These are phyloP conservation scores for Citrullus mucosospermus DNA, from an alignment of 306 rosid species.

Conservation along the genomic window DNA sequence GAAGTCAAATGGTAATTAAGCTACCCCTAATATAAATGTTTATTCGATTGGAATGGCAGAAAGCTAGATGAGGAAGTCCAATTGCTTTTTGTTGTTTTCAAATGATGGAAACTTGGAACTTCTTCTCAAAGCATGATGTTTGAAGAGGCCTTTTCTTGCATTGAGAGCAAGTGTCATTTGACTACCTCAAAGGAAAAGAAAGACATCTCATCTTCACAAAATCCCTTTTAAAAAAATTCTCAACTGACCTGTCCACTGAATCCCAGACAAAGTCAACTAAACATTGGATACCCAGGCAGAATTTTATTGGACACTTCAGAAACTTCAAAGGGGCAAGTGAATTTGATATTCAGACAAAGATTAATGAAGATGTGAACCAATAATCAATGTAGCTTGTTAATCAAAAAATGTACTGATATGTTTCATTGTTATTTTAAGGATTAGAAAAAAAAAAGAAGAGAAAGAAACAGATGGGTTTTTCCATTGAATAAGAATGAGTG, in stretches of 20 bases:
- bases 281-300: neutral
- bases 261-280: neutral
- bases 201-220: neutral
- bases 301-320: neutral
- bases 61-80: neutral
- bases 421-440: too few relatives aligned
- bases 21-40: too few relatives aligned
- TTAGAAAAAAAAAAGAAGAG: too few relatives aligned
- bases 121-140: neutral
- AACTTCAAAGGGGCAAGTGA: neutral
- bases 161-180: conserved; percentile 2
- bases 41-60: neutral
- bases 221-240: neutral
- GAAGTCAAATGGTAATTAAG: neutral
- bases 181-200: neutral
- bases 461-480: too few relatives aligned
- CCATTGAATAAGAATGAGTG: neutral
- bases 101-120: neutral
- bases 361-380: neutral
- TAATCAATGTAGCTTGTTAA: neutral
- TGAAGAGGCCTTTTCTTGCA: conserved; percentile 23
- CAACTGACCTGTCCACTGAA: neutral
- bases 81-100: neutral
- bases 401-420: neutral
- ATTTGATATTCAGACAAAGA: neutral